Percentiles rank a stretch among this genome's conserved stretches.
Conservation (phyloP, 108 stramenopile genomes). For the Pseudonitzschia delicatissima region DNA sequence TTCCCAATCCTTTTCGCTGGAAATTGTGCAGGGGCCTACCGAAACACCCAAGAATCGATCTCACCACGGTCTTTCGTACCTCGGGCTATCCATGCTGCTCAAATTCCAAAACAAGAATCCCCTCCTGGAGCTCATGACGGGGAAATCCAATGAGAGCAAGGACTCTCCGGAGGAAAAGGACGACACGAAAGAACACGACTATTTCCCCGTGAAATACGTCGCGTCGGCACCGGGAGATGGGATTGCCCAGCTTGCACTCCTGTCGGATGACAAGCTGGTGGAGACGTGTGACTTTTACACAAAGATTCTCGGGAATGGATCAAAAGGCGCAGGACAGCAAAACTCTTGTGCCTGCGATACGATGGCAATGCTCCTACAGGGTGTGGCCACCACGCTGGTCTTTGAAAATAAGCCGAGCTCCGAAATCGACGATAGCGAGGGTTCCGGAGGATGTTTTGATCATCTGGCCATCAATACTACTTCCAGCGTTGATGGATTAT, state of each 20-base stretch:
- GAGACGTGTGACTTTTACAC: constrained; percentile 29
- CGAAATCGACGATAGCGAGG: neutral
- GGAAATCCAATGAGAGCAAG: neutral
- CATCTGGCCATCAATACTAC: constrained; percentile 34
- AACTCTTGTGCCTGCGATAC: constrained; percentile 38
- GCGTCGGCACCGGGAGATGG: constrained; percentile 42
- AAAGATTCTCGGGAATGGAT: constrained; percentile 32
- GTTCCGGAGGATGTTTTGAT: constrained; percentile 35
- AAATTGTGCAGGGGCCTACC: constrained; percentile 22
- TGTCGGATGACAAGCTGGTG: constrained; percentile 21
- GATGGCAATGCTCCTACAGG: constrained; percentile 10
- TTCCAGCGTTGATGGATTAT: neutral
- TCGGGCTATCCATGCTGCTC: constrained; percentile 31
- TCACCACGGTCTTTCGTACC: constrained; percentile 21
- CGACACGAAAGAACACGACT: constrained; percentile 31
- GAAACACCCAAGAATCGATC: neutral
- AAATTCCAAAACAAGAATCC: constrained; percentile 38
- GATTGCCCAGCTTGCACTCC: constrained; percentile 27
- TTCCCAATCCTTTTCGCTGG: constrained; percentile 24
- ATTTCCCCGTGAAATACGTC: constrained; percentile 23
- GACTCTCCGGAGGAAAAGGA: constrained; percentile 6
- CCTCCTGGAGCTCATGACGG: constrained; percentile 10
- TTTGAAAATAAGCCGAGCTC: constrained; percentile 26
- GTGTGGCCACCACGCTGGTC: constrained; percentile 41
- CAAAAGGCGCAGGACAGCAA: constrained; percentile 24